A percentile compares a stretch with the other conserved stretches of the same genome.
These are phyloP conservation scores for Sordariomycetes sp. DNA, from an alignment of 2,329 filamentous ascomycete genomes.

Conservation along the genomic window DNA sequence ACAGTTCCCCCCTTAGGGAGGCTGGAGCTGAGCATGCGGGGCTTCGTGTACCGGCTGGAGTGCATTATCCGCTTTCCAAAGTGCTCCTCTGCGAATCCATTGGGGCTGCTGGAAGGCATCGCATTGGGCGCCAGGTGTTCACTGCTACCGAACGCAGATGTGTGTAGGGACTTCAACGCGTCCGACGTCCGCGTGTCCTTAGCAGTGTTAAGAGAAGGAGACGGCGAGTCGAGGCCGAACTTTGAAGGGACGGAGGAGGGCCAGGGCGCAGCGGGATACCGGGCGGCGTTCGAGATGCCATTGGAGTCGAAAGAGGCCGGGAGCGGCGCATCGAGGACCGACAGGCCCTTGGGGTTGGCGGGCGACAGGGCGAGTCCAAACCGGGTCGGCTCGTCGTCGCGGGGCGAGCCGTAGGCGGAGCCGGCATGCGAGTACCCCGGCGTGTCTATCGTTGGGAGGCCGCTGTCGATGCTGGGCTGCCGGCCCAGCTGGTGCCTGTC, in stretches of 20 bases:
- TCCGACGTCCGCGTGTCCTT: conserved; percentile 52
- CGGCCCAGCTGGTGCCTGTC: conserved; percentile 31
- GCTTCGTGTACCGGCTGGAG: conserved; percentile 55
- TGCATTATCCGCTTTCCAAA: conserved; percentile 63
- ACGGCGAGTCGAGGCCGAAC: conserved; percentile 80
- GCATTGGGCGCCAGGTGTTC: conserved; percentile 47
- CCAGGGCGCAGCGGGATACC: conserved; percentile 68
- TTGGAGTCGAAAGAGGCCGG: conserved; percentile 96
- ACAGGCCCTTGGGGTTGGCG: conserved; percentile 58
- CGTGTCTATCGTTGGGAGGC: conserved; percentile 47
- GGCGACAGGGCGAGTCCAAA: conserved; percentile 72
- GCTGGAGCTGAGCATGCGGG: conserved; percentile 60
- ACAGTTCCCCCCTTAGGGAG: conserved; percentile 49
- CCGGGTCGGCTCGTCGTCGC: conserved; percentile 49
- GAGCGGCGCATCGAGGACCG: conserved; percentile 84
- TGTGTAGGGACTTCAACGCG: conserved; percentile 53
- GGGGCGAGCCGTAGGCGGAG: conserved; percentile 71
- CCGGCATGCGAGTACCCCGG: conserved; percentile 42
- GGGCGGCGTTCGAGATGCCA: conserved; percentile 82
- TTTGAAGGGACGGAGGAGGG: conserved; percentile 88
- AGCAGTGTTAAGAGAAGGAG: conserved; percentile 57
- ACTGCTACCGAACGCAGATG: conserved; percentile 56
- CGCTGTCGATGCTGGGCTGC: conserved; percentile 43
- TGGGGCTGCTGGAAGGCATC: conserved; percentile 28
- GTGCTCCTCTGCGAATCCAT: conserved; percentile 48